Evolutionary conservation across 1,284 basidiomycete genomes (phyloP), one percentile per base, ranked within the genome.

Genomic region (Moniliella sp.): DNA sequence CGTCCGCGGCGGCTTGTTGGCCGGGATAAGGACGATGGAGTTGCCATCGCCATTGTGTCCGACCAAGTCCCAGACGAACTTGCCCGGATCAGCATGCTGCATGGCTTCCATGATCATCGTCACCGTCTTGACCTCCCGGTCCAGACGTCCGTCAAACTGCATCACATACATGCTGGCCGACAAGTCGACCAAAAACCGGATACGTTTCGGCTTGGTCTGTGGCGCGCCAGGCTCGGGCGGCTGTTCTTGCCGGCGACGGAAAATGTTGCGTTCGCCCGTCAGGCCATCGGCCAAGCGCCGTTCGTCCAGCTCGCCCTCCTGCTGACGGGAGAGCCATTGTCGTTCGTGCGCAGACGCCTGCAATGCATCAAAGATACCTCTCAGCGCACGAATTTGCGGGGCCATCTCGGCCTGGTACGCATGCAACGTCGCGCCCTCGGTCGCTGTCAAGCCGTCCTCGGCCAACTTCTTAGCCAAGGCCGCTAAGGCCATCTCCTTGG

Each of bases 251-350:
- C 54, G 36, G 1, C 55, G 36, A 32, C 59, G 59, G 39, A 62
- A 62, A 25, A 62, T 56, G 10, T 48, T 40, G 4, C 51, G 30
- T 34, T 63, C 61, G n/a, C 62, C 61, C 2, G 55, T 58, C 4
- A 63, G 40, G 0, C 60, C 62, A 27, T 63, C 61, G 9, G 46
- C 46, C 4, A 63, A 35, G 0, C 61, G 35, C 2, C 42, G 41
- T 33, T 63, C 61, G 39, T 63, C 62, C 9, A 63, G 34, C 39
- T 63, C 60, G 1, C 62, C 62, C 10, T 63, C 62, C 30, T 50
- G 48, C 33, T 62, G 61, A 0, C 62, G 42, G 25, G 49, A 53
- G 21, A 62, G 35, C 62, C 62, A 63, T 10, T 25, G 21, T 1
- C 62, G 46, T 36, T 63, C 62, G 30, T 61, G 46, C 26, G 56